phyloP scores from a whole-genome alignment of 1,284 basidiomycete species.

The Rhizopogon parksii region DNA sequence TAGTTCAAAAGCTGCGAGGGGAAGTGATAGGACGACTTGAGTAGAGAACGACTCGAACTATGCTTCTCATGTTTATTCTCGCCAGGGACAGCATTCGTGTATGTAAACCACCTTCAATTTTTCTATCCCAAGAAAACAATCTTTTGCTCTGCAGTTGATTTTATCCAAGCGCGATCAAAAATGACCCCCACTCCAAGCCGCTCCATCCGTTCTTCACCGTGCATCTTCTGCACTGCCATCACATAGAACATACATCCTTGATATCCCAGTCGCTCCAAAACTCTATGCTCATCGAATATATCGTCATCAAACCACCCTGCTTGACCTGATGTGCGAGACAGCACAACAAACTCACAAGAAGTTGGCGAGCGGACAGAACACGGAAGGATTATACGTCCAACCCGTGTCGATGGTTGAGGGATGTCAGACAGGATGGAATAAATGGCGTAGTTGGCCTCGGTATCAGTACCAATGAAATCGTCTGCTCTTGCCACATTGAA shows the following conservation, averaged over 20 bases:
- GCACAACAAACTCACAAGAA: slow-evolving; percentile 17
- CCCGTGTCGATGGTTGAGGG: not conserved
- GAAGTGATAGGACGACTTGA: no score
- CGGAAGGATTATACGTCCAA: slow-evolving; percentile 1
- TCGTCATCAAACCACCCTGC: slow-evolving; percentile 16
- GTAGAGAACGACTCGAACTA: no score
- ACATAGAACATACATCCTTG: slow-evolving; percentile 5
- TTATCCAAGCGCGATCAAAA: slow-evolving; percentile 3
- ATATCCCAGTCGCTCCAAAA: not conserved
- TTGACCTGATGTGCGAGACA: slow-evolving; percentile 11
- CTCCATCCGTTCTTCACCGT: not conserved
- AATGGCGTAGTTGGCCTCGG: not conserved
- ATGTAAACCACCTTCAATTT: no score
- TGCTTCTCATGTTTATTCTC: no score
- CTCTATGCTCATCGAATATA: not conserved
- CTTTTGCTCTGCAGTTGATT: not conserved
- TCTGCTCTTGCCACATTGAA: not conserved
- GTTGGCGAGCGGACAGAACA: not conserved
- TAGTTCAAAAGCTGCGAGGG: no score
- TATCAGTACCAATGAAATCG: not conserved
- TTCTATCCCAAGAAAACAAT: not conserved
- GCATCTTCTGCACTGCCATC: slow-evolving; percentile 3
- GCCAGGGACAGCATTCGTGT: no score
- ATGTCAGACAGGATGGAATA: not conserved
- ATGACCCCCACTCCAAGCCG: slow-evolving; percentile 3